phyloP scores from a whole-genome alignment of 2,329 filamentous ascomycete genomes.

The Lizonia empirigonia region DNA sequence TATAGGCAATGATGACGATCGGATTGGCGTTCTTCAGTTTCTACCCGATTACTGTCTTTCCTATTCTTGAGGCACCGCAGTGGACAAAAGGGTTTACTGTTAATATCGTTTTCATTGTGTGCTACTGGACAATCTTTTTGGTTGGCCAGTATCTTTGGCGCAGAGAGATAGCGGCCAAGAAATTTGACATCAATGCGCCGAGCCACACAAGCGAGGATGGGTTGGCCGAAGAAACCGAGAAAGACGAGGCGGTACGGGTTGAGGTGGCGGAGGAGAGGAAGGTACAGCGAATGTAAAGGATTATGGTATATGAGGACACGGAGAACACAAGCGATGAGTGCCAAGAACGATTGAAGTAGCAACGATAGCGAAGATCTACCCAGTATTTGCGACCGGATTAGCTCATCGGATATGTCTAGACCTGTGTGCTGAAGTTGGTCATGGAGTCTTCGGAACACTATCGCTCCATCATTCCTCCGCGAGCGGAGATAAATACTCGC shows the following conservation, averaged over 20 bases:
- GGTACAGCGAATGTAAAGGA: slow-evolving; percentile 9
- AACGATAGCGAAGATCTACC: background rate
- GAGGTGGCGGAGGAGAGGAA: slow-evolving; percentile 17
- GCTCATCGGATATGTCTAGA: background rate
- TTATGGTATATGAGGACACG: background rate
- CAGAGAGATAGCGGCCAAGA: slow-evolving; percentile 12
- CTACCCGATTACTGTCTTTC: slow-evolving; percentile 39
- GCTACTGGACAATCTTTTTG: slow-evolving; percentile 41
- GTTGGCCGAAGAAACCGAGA: slow-evolving; percentile 2
- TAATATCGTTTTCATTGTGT: slow-evolving; percentile 31
- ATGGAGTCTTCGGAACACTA: background rate
- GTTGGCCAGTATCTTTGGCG: slow-evolving; percentile 41
- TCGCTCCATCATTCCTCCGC: background rate
- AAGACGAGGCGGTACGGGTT: slow-evolving; percentile 12
- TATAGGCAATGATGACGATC: slow-evolving; percentile 44
- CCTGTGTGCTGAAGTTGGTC: background rate
- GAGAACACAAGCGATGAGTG: background rate
- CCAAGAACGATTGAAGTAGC: too few relatives aligned
- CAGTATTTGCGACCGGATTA: background rate
- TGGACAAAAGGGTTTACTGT: slow-evolving; percentile 39
- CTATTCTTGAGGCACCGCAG: slow-evolving; percentile 36
- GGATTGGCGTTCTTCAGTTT: slow-evolving; percentile 38
- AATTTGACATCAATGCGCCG: slow-evolving; percentile 8
- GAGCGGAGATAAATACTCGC: background rate
- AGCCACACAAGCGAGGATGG: slow-evolving; percentile 13